Evolutionary conservation across 75 land plant genomes (phyloP).

Genomic region (Picea sitchensis): DNA sequence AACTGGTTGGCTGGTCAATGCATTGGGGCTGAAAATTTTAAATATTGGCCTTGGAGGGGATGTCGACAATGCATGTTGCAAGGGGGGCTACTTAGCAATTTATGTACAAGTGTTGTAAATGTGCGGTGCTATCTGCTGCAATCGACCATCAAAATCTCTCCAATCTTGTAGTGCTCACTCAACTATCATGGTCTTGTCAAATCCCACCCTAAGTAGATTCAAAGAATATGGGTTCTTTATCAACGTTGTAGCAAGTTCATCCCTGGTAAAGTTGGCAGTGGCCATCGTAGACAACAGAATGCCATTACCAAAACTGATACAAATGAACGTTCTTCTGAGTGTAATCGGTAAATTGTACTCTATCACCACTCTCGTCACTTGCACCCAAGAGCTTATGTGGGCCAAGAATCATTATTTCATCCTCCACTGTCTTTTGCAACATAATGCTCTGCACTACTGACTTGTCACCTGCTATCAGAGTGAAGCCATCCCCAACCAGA

Average conservation of each 20-base stretch:
- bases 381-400: conserved; percentile 89
- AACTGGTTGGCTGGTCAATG: no score
- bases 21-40: no score
- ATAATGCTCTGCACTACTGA: conserved; percentile 39
- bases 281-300: conserved; percentile 83
- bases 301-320: conserved; percentile 78
- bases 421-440: conserved; percentile 30
- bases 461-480: conserved; percentile 27
- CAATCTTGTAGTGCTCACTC: no score
- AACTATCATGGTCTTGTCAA: conserved; percentile 37
- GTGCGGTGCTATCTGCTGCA: no score
- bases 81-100: no score
- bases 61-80: no score
- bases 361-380: conserved; percentile 80
- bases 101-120: no score
- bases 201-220: conserved; percentile 79
- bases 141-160: no score
- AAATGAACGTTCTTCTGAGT: conserved; percentile 84
- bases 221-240: conserved; percentile 76
- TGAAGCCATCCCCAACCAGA: conserved; percentile 30
- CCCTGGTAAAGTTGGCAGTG: conserved; percentile 83
- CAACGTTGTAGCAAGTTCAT: conserved; percentile 61
- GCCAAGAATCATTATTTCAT: conserved; percentile 88
- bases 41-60: no score
- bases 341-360: conserved; percentile 88